A percentile compares a stretch with the other conserved stretches of the same genome.
These are phyloP conservation scores for Neurospora intermedia DNA, from an alignment of 495 filamentous ascomycete genomes.

Conservation along the genomic window DNA sequence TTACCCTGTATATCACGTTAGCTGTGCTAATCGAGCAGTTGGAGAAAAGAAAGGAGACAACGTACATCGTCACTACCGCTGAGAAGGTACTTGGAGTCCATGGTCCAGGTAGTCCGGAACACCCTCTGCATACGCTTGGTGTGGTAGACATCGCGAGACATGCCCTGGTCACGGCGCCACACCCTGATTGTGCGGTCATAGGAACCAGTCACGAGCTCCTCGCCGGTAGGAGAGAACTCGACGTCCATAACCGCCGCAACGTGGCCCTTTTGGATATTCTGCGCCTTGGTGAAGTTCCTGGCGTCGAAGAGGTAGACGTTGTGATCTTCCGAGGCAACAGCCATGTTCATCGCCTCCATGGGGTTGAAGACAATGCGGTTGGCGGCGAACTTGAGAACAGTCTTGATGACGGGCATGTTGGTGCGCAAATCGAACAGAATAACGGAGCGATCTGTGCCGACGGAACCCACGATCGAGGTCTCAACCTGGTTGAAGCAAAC, in stretches of 20 bases:
- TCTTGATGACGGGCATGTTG: constrained; percentile 58
- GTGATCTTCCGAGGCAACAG: constrained; percentile 35
- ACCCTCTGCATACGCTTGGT: constrained; percentile 87
- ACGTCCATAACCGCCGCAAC: constrained; percentile 96
- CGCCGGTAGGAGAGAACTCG: constrained; percentile 87
- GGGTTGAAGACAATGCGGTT: constrained; percentile 92
- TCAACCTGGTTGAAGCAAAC: constrained; percentile 89
- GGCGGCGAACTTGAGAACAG: constrained; percentile 65
- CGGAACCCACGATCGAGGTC: constrained; percentile 77
- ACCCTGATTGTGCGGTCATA: constrained; percentile 54
- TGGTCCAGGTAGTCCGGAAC: constrained; percentile 76
- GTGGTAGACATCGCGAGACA: constrained; percentile 90
- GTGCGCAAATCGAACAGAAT: constrained; percentile 83
- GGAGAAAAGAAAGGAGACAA: background rate
- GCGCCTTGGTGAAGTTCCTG: constrained; percentile 39
- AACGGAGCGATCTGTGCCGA: constrained; percentile 73
- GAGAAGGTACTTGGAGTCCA: constrained; percentile 80
- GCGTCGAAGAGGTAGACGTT: constrained; percentile 36
- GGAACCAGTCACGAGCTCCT: constrained; percentile 82
- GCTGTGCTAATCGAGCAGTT: background rate
- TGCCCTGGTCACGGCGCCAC: constrained; percentile 69
- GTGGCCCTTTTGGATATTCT: constrained; percentile 89
- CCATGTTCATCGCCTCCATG: constrained; percentile 45
- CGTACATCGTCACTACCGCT: constrained; percentile 68
- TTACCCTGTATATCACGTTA: constrained; percentile 46